Evolutionary conservation across 495 filamentous ascomycete species (phyloP).

Genomic region (Annulohypoxylon nitens): DNA sequence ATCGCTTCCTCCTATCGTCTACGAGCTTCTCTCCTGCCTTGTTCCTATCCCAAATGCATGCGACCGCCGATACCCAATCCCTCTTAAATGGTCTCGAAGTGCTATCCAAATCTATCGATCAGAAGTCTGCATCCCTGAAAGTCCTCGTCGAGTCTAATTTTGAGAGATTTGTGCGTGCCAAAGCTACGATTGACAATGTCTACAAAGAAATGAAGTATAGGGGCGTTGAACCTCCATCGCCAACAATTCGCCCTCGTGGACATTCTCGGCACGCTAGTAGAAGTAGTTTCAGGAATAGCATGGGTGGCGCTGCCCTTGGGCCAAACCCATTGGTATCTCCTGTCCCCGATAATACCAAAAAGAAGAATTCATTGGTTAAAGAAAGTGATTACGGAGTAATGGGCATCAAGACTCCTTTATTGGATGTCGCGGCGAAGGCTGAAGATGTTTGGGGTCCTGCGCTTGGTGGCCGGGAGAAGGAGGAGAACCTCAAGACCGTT

Average conservation of each 20-base stretch:
- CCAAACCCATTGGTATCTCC: conserved; percentile 52
- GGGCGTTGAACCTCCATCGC: conserved; percentile 72
- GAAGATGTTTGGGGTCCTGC: conserved; percentile 98
- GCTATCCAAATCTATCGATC: conserved; percentile 90
- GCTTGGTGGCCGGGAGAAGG: conserved; percentile 89
- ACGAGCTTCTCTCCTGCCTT: conserved; percentile 94
- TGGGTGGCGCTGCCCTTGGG: conserved; percentile 53
- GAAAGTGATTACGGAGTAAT: conserved; percentile 95
- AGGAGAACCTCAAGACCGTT: conserved; percentile 83
- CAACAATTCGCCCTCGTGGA: conserved; percentile 57
- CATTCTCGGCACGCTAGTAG: conserved; percentile 73
- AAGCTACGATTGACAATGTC: conserved; percentile 96
- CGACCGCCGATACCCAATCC: conserved; percentile 80
- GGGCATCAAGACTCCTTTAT: conserved; percentile 86
- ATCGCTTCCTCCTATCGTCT: conserved; percentile 93
- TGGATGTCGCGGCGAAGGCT: conserved; percentile 91
- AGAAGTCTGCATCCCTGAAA: conserved; percentile 96
- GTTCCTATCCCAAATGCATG: conserved; percentile 92
- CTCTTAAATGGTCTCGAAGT: conserved; percentile 84
- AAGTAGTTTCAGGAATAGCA: conserved; percentile 73
- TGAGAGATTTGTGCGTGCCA: conserved; percentile 95
- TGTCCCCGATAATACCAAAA: conserved; percentile 63
- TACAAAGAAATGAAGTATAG: conserved; percentile 97
- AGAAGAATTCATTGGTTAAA: conserved; percentile 90
- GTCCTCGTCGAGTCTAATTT: conserved; percentile 97